Evolutionary conservation across 1,284 basidiomycete genomes (phyloP).

Genomic region (Sporisorium reilianum): DNA sequence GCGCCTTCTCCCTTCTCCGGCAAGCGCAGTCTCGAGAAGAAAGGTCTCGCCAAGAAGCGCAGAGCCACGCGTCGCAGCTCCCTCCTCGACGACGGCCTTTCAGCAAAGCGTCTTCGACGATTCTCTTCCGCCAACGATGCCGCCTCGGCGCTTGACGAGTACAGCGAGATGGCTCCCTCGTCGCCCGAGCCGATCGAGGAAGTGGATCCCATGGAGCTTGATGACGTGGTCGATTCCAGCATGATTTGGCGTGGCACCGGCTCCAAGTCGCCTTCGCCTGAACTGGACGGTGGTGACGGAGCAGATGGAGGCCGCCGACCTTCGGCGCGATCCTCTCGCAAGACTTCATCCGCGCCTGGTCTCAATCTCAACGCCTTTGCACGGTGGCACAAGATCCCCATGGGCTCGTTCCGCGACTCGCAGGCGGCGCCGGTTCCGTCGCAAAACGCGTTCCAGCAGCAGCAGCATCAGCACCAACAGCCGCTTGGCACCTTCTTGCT

Average conservation of each 20-base stretch:
- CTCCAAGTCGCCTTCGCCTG: constrained; percentile 51
- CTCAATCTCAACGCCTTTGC: constrained; percentile 64
- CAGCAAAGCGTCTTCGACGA: constrained; percentile 55
- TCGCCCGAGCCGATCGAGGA: constrained; percentile 51
- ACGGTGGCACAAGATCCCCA: constrained; percentile 66
- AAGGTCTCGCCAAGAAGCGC: constrained; percentile 56
- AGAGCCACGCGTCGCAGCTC: constrained; percentile 38
- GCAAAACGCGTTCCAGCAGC: constrained; percentile 33
- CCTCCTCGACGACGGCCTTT: constrained; percentile 41
- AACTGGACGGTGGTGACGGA: constrained; percentile 17
- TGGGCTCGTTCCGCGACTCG: constrained; percentile 66
- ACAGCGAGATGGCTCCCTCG: constrained; percentile 53
- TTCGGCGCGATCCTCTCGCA: constrained; percentile 25
- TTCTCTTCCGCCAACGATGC: constrained; percentile 50
- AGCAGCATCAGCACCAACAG: constrained; percentile 39
- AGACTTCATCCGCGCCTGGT: constrained; percentile 31
- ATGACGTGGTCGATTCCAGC: constrained; percentile 64
- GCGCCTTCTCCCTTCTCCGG: constrained; percentile 66
- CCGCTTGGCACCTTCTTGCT: constrained; percentile 58
- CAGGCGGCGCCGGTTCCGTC: constrained; percentile 38
- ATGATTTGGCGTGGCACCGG: constrained; percentile 57
- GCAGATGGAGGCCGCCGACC: constrained; percentile 29
- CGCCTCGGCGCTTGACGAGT: constrained; percentile 43
- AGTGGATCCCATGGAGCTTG: constrained; percentile 63
- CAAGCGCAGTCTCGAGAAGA: constrained; percentile 52